Percentiles rank a stretch among this genome's conserved stretches.
These are phyloP conservation scores for Exophiala xenobiotica DNA, from an alignment of 2,329 filamentous ascomycete genomes.

Conservation along the genomic window DNA sequence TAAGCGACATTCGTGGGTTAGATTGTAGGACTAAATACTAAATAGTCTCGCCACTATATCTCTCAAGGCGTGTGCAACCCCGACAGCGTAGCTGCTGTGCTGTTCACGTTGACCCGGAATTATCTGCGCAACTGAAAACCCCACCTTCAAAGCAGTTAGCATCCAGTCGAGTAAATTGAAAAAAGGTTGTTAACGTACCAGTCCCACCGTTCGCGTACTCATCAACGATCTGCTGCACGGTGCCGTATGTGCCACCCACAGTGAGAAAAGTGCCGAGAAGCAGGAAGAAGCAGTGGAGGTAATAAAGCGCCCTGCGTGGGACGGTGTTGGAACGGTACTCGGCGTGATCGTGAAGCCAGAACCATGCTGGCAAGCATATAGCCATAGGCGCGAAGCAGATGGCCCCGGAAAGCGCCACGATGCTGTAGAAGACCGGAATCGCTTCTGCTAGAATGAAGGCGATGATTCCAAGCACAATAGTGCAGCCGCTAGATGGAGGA, in stretches of 20 bases:
- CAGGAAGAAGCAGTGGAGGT: slow-evolving; percentile 44
- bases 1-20: no score
- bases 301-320: slow-evolving; percentile 39
- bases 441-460: slow-evolving; percentile 54
- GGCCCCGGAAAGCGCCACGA: slow-evolving; percentile 51
- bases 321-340: slow-evolving; percentile 40
- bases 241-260: slow-evolving; percentile 48
- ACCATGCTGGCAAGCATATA: slow-evolving; percentile 49
- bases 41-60: no score
- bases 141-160: no score
- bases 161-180: no score
- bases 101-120: no score
- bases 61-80: no score
- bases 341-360: slow-evolving; percentile 54
- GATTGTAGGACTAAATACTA: no score
- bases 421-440: slow-evolving; percentile 56
- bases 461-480: slow-evolving; percentile 43
- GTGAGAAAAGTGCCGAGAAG: slow-evolving; percentile 47
- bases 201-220: slow-evolving; percentile 29
- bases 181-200: no score
- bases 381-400: slow-evolving; percentile 54
- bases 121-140: no score
- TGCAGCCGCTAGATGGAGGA: slow-evolving; percentile 36
- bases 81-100: no score
- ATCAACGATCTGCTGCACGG: slow-evolving; percentile 29